These are phyloP conservation scores for Penicillium sp. DNA, from an alignment of 2,329 filamentous ascomycete species.

Conservation along the genomic window DNA sequence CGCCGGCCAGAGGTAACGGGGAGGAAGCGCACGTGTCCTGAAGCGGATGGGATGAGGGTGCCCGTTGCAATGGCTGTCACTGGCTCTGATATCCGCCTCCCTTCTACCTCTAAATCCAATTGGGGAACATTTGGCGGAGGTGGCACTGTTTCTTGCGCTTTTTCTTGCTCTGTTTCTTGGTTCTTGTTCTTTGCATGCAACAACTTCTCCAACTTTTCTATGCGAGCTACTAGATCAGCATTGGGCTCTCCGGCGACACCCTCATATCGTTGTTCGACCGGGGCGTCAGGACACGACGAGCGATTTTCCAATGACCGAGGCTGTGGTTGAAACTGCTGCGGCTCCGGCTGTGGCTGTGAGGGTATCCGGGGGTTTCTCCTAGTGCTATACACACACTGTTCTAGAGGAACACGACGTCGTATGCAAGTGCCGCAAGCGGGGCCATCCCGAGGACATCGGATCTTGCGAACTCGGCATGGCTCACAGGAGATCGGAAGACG, in stretches of 20 bases:
- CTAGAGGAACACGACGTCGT: background rate
- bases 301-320: background rate
- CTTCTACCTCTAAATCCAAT: background rate
- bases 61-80: background rate
- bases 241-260: background rate
- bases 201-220: background rate
- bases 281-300: background rate
- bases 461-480: background rate
- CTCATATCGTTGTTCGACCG: background rate
- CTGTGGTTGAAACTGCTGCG: background rate
- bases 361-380: background rate
- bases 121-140: background rate
- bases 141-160: background rate
- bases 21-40: background rate
- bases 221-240: background rate
- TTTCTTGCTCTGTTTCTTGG: too few relatives aligned
- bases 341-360: background rate
- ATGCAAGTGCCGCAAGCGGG: background rate
- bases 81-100: background rate
- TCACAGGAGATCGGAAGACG: background rate
- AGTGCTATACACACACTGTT: background rate
- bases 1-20: background rate
- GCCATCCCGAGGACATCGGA: background rate
- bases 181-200: background rate
- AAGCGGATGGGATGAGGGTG: background rate